Evolutionary conservation across 257 asterid species (phyloP).

Genomic region (Knoxia roxburghii): DNA sequence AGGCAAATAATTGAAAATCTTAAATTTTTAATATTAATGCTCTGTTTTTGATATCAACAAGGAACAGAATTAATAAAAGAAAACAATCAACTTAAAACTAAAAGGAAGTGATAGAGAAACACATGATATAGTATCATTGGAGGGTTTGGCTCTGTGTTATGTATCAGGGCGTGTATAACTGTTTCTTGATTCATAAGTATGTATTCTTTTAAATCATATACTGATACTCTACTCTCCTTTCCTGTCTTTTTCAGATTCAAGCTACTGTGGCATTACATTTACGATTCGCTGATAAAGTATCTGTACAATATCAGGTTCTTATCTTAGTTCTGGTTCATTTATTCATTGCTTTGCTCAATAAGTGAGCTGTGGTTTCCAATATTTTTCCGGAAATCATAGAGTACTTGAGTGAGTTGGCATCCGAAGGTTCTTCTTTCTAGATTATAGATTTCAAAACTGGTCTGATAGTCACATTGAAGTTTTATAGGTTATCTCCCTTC

Average conservation of each 20-base stretch:
- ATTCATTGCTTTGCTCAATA: constrained; percentile 49
- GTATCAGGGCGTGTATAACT: not conserved
- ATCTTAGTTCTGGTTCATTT: constrained; percentile 29
- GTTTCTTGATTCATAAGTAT: not conserved
- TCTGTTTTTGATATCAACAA: too few relatives aligned
- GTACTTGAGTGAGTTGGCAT: constrained; percentile 3
- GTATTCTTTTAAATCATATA: not conserved
- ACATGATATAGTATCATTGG: not conserved
- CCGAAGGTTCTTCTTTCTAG: constrained; percentile 5
- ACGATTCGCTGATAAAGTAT: not conserved
- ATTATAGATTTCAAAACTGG: constrained; percentile 1
- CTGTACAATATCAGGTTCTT: constrained; percentile 6
- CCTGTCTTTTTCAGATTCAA: constrained; percentile 7
- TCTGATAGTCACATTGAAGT: not conserved
- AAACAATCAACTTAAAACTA: not conserved
- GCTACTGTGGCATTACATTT: constrained; percentile 5
- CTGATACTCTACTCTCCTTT: constrained; percentile 2
- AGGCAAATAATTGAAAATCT: not conserved
- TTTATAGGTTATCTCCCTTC: not conserved
- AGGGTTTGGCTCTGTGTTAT: not conserved
- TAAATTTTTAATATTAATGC: not conserved
- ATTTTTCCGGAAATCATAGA: constrained; percentile 13
- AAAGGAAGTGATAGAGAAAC: not conserved
- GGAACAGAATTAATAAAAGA: not conserved
- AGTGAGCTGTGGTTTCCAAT: constrained; percentile 51